Evolutionary conservation across 108 stramenopile genomes (phyloP), one percentile per base, ranked within the genome.

Genomic region (Fragilariopsis cylindrus): DNA sequence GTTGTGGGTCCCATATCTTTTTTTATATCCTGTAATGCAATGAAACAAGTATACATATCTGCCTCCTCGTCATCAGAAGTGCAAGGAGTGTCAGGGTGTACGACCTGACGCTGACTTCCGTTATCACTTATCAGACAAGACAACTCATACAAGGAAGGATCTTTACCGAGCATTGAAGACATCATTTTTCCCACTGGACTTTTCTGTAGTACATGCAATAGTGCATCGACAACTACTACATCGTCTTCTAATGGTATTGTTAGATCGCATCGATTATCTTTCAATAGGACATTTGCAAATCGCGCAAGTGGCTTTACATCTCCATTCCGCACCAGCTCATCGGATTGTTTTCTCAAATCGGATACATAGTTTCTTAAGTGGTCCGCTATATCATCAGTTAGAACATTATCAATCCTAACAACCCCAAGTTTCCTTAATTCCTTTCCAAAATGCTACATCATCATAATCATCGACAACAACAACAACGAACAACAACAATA

Each of bases 61-160:
- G 90, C 80, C 5, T 84, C 90, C 44, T 73, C 78, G 15, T 77
- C 79, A 4, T 79, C 62, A 19, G 30, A 73, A 11, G 68, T 57
- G 55, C 44, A 77, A 1, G 93, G 93, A 13, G 90, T 94, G 74
- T 95, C 94, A 40, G 91, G 94, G 82, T 95, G 94, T 43, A 90
- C 71, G 18, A 91, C 90, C 63, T 95, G 94, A 12, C 94, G 82
- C 58, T 92, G 81, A 72, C 84, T 86, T 4, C 91, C 91, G 1
- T 79, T 84, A 60, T 95, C 94, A 50, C 84, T 84, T 43, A 91
- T 88, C 8, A 95, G 71, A 71, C 87, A 88, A 3, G 80, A 80
- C 12, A 89, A 76, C 77, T 95, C 94, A 70, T 91, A 81, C 12
- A 95, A 58, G 19, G 84, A 75, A 19, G 91, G 88, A 11, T 77